phyloP scores from a whole-genome alignment of 495 filamentous ascomycete species.

The Tuber brumale region DNA sequence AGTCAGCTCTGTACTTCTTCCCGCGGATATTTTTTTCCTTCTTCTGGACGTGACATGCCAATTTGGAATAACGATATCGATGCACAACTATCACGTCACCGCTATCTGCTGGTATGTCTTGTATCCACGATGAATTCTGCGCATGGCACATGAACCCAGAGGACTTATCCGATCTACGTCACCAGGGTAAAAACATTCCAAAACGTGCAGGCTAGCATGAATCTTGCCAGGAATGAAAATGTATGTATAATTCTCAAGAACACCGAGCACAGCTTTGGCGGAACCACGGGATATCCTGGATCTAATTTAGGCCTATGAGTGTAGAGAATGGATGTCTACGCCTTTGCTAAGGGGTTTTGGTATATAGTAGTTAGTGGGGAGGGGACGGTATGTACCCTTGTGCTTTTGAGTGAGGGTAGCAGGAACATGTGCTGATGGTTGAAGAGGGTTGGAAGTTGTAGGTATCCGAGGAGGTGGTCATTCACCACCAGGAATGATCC shows the following conservation, averaged over 20 bases:
- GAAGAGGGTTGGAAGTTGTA: neutral
- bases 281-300: slow-evolving; percentile 47
- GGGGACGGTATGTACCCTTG: slow-evolving; percentile 37
- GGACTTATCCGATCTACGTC: slow-evolving; percentile 55
- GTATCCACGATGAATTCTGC: slow-evolving; percentile 42
- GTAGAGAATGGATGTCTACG: slow-evolving; percentile 51
- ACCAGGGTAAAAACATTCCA: slow-evolving; percentile 53
- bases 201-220: slow-evolving; percentile 55
- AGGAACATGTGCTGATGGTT: neutral
- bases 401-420: neutral
- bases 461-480: too few relatives aligned
- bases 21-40: too few relatives aligned
- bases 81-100: slow-evolving; percentile 48
- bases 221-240: slow-evolving; percentile 48
- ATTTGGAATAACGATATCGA: slow-evolving; percentile 9
- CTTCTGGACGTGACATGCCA: neutral
- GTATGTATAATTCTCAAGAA: slow-evolving; percentile 46
- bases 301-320: slow-evolving; percentile 55
- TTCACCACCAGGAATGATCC: too few relatives aligned
- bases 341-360: slow-evolving; percentile 46
- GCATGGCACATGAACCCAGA: slow-evolving; percentile 44
- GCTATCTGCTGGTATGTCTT: slow-evolving; percentile 45
- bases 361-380: slow-evolving; percentile 52
- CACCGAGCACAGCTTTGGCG: neutral
- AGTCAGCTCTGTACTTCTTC: slow-evolving; percentile 10